These are phyloP conservation scores for Mycena maculata DNA, from an alignment of 768 basidiomycete genomes.

Conservation along the genomic window DNA sequence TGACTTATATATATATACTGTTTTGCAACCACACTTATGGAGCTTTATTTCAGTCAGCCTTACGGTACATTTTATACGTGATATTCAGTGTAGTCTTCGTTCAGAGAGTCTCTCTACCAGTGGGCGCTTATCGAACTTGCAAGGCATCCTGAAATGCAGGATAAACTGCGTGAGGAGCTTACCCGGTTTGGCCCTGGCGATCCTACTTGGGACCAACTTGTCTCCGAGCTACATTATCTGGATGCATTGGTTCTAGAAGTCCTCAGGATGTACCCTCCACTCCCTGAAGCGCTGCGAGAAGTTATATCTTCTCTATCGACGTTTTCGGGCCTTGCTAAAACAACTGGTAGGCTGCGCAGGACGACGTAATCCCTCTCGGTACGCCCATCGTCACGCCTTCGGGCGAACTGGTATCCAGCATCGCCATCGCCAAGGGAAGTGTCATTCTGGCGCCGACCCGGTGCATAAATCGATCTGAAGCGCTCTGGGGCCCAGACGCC, in stretches of 20 bases:
- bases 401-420: constrained; percentile 51
- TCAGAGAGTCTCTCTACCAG: no score
- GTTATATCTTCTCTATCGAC: no score
- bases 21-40: no score
- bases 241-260: constrained; percentile 55
- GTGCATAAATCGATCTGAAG: constrained; percentile 60
- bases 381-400: constrained; percentile 57
- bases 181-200: neutral
- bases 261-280: constrained; percentile 50
- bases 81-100: no score
- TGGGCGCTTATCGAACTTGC: constrained; percentile 53
- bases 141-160: constrained; percentile 43
- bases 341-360: constrained; percentile 61
- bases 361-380: constrained; percentile 71
- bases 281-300: constrained; percentile 41
- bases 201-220: constrained; percentile 13
- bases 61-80: no score
- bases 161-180: constrained; percentile 47
- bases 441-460: constrained; percentile 55
- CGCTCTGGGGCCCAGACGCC: constrained; percentile 71
- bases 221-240: constrained; percentile 46
- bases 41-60: no score
- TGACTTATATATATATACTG: no score
- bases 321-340: no score
- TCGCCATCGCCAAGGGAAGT: constrained; percentile 62